Conservation (phyloP, 106 monocot species). For the Dendrobium officinale region DNA sequence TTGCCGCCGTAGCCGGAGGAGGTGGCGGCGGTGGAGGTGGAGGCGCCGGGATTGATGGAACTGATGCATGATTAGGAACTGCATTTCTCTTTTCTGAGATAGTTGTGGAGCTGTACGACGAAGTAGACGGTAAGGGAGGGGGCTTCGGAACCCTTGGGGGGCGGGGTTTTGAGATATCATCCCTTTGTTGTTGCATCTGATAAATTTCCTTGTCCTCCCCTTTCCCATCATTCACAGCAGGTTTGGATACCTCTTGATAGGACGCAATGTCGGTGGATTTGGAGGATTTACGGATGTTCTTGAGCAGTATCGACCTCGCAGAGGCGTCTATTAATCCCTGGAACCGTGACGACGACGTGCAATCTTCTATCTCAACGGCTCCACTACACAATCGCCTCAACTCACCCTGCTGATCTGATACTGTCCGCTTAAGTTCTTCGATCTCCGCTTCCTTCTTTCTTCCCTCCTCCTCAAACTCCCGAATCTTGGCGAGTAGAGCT, state of each 20-base stretch:
- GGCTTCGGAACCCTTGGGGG: constrained; percentile 61
- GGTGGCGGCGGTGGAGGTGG: constrained; percentile 46
- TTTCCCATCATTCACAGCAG: constrained; percentile 6
- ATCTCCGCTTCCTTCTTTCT: constrained; percentile 44
- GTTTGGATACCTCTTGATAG: constrained; percentile 6
- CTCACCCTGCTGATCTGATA: constrained; percentile 19
- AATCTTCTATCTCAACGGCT: constrained; percentile 22
- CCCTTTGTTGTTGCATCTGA: constrained; percentile 3
- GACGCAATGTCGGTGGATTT: constrained; percentile 23
- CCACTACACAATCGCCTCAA: constrained; percentile 2
- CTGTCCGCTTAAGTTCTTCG: constrained; percentile 27
- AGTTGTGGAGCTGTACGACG: constrained; percentile 17
- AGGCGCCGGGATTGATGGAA: constrained; percentile 26
- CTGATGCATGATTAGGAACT: constrained; percentile 6
- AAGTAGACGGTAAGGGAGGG: constrained; percentile 51
- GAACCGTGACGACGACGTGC: constrained; percentile 39
- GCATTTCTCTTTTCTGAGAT: background rate
- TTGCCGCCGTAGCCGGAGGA: constrained; percentile 57
- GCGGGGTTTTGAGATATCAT: constrained; percentile 17
- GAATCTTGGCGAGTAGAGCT: constrained; percentile 36
- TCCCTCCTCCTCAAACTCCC: constrained; percentile 36
- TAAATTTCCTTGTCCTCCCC: constrained; percentile 17
- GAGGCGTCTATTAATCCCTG: constrained; percentile 37
- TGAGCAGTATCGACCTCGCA: constrained; percentile 20
- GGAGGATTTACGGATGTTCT: constrained; percentile 9